Conservation (phyloP, 1,284 basidiomycete genomes). For the Marasmius tenuissimus region DNA sequence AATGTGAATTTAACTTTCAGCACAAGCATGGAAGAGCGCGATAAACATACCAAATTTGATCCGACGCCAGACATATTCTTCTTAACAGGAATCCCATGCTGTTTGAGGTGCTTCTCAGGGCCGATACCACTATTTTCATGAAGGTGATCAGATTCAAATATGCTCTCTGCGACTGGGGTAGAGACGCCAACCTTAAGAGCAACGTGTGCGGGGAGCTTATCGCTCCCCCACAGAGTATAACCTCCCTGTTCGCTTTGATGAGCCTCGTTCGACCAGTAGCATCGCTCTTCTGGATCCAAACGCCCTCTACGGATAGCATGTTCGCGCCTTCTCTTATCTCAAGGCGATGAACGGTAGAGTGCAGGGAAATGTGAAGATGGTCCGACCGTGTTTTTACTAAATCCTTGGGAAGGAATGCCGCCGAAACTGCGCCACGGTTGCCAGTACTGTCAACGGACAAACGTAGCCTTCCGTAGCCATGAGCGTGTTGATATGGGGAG, state of each 20-base stretch:
- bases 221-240: conserved; percentile 26
- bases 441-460: conserved; percentile 19
- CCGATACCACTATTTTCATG: not conserved
- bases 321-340: not conserved
- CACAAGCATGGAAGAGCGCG: not conserved
- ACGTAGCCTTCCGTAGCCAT: conserved; percentile 13
- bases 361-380: conserved; percentile 20
- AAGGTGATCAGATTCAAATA: not conserved
- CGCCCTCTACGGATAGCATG: not conserved
- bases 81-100: not conserved
- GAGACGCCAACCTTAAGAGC: conserved; percentile 18
- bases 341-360: conserved; percentile 4
- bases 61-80: conserved; percentile 13
- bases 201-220: conserved; percentile 25
- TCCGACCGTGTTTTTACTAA: conserved; percentile 10
- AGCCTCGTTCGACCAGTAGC: not conserved
- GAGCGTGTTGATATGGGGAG: conserved; percentile 12
- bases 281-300: not conserved
- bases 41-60: conserved; percentile 3
- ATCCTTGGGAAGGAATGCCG: conserved; percentile 21
- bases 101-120: not conserved
- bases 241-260: conserved; percentile 10
- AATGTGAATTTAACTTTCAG: not conserved
- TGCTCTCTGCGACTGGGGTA: conserved; percentile 1
- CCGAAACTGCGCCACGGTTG: conserved; percentile 13